These are phyloP conservation scores for Lasiosphaeris hirsuta DNA, from an alignment of 495 filamentous ascomycete species.

Conservation along the genomic window DNA sequence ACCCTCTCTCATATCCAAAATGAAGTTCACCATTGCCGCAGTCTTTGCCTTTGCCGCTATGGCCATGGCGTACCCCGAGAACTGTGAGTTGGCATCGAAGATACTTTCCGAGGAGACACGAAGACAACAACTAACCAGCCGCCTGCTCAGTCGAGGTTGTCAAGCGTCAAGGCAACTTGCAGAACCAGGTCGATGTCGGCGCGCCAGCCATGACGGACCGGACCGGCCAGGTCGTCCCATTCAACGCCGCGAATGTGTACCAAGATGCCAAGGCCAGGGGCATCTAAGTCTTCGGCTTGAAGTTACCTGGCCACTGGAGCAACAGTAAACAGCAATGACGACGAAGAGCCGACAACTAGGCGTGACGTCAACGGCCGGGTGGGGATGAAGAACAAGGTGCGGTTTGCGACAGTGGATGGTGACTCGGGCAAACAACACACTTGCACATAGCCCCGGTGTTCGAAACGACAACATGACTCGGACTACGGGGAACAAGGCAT, in stretches of 20 bases:
- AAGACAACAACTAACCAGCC: not conserved
- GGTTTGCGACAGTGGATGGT: no score
- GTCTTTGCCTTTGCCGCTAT: constrained; percentile 46
- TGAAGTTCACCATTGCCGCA: constrained; percentile 49
- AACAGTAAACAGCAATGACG: no score
- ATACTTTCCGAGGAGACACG: not conserved
- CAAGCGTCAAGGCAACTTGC: constrained; percentile 29
- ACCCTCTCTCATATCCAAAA: constrained; percentile 35
- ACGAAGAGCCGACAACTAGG: no score
- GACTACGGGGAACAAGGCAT: no score
- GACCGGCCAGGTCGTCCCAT: constrained; percentile 38
- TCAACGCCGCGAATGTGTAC: constrained; percentile 37
- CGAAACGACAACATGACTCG: no score
- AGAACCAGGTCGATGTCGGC: constrained; percentile 25
- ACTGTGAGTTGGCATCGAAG: constrained; percentile 27
- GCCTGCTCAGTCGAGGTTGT: constrained; percentile 13
- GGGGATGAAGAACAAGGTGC: no score
- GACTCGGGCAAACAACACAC: no score
- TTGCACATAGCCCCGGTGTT: no score
- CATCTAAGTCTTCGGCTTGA: constrained; percentile 16
- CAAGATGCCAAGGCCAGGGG: constrained; percentile 25
- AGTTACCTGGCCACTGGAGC: no score
- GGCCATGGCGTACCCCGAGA: constrained; percentile 40
- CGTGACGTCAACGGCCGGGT: no score
- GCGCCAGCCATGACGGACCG: constrained; percentile 39